Conservation (phyloP, 2,329 filamentous ascomycete species). For the Mycosphaerella arachidis region DNA sequence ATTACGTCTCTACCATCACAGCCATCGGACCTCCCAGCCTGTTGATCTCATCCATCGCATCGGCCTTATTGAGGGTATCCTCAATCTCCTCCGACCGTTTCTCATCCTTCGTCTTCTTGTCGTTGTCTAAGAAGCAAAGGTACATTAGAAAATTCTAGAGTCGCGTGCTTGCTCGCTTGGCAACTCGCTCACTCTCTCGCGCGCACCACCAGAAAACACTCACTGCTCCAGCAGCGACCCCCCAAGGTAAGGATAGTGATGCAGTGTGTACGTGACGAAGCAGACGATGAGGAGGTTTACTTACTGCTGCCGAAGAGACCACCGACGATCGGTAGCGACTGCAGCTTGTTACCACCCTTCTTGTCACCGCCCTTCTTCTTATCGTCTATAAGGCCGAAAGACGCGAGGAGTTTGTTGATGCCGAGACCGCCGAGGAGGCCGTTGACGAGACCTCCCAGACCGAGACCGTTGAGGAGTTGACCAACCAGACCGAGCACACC, state of each 20-base stretch:
- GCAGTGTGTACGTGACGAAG: neutral
- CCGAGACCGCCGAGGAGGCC: slow-evolving; percentile 72
- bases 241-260: neutral
- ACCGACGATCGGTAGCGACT: slow-evolving; percentile 44
- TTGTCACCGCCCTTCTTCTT: slow-evolving; percentile 43
- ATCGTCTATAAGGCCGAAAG: slow-evolving; percentile 60
- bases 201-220: neutral
- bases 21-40: neutral
- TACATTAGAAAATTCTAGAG: slow-evolving; percentile 9
- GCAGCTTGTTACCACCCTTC: slow-evolving; percentile 35
- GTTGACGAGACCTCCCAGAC: slow-evolving; percentile 76
- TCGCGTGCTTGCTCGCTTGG: no score
- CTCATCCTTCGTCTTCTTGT: neutral
- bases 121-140: slow-evolving; percentile 1
- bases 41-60: neutral
- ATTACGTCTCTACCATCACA: neutral
- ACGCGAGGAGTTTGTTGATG: slow-evolving; percentile 67
- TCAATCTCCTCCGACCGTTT: neutral
- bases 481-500: slow-evolving; percentile 84
- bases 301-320: slow-evolving; percentile 44
- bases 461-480: slow-evolving; percentile 72
- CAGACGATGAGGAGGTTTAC: slow-evolving; percentile 21
- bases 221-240: neutral
- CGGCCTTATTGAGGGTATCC: neutral
- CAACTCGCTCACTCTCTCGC: neutral